A percentile compares a stretch with the other conserved stretches of the same genome.
Conservation (phyloP, 768 basidiomycete genomes). For the Mycena rebaudengoi region DNA sequence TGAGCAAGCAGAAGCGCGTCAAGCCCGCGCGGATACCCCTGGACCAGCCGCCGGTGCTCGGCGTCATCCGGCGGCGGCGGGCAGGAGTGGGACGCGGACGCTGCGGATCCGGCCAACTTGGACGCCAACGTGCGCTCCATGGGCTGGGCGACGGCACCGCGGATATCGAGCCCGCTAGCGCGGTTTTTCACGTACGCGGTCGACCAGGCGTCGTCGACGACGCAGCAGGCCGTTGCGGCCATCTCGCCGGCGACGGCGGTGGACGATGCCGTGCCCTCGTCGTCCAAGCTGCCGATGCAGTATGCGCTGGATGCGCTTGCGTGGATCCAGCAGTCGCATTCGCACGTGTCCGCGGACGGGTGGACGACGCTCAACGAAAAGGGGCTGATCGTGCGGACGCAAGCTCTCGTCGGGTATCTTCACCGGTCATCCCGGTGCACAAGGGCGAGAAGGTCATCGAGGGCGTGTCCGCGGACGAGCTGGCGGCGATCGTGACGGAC, state of each 20-base stretch:
- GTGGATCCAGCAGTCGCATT: slow-evolving; percentile 80
- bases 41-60: slow-evolving; percentile 89
- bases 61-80: slow-evolving; percentile 71
- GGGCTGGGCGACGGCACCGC: slow-evolving; percentile 67
- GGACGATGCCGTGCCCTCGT: slow-evolving; percentile 53
- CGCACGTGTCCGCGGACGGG: slow-evolving; percentile 58
- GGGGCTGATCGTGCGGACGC: slow-evolving; percentile 77
- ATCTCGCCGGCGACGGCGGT: slow-evolving; percentile 65
- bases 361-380: slow-evolving; percentile 86
- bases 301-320: slow-evolving; percentile 84
- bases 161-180: slow-evolving; percentile 72
- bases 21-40: slow-evolving; percentile 89
- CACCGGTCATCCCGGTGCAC: slow-evolving; percentile 83
- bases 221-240: slow-evolving; percentile 81
- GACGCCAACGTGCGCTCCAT: slow-evolving; percentile 32
- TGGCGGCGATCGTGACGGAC: slow-evolving; percentile 76
- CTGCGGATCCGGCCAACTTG: slow-evolving; percentile 35
- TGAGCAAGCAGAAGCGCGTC: slow-evolving; percentile 85
- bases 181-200: slow-evolving; percentile 80
- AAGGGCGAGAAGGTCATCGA: slow-evolving; percentile 92
- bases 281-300: slow-evolving; percentile 76
- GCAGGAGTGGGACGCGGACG: slow-evolving; percentile 78
- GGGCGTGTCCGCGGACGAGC: slow-evolving; percentile 92
- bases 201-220: slow-evolving; percentile 76
- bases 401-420: slow-evolving; percentile 81